These are phyloP conservation scores for Linum trigynum DNA, from an alignment of 345 rosid genomes.

Conservation along the genomic window DNA sequence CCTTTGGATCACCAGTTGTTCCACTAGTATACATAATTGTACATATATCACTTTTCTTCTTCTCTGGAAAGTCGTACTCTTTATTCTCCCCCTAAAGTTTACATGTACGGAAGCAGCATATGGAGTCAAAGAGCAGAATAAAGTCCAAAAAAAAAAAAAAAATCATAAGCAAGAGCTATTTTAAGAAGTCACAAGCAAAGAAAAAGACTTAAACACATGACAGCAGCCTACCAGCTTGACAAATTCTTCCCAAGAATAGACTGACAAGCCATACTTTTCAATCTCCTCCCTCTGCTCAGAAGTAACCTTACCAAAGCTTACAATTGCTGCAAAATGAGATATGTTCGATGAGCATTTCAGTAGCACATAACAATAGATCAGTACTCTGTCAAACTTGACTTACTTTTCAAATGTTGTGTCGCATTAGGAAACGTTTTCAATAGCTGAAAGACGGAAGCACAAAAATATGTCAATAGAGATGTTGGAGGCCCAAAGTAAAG, in stretches of 20 bases:
- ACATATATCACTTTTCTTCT: conserved; percentile 66
- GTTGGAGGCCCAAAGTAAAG: neutral
- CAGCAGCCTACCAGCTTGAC: conserved; percentile 47
- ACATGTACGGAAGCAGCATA: conserved; percentile 11
- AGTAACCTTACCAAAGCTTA: conserved; percentile 84
- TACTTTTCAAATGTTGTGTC: conserved; percentile 59
- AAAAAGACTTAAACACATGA: conserved; percentile 6
- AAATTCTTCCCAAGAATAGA: conserved; percentile 80
- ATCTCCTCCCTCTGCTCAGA: conserved; percentile 52
- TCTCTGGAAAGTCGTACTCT: conserved; percentile 71
- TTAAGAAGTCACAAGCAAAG: neutral
- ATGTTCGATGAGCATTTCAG: conserved; percentile 11
- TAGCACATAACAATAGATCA: neutral
- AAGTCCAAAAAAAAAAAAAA: neutral
- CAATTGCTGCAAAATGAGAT: conserved; percentile 52
- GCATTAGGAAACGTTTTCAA: conserved; percentile 73
- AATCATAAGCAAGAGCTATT: neutral
- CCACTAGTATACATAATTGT: conserved; percentile 99
- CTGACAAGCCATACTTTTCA: conserved; percentile 45
- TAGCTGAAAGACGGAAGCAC: conserved; percentile 38
- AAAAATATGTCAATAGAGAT: conserved; percentile 13
- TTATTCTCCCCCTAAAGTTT: conserved; percentile 54
- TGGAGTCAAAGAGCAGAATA: neutral
- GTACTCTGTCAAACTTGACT: conserved; percentile 19
- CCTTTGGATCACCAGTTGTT: conserved; percentile 98